Evolutionary conservation across 2,329 filamentous ascomycete species (phyloP).

Genomic region (Penicillium sp.): DNA sequence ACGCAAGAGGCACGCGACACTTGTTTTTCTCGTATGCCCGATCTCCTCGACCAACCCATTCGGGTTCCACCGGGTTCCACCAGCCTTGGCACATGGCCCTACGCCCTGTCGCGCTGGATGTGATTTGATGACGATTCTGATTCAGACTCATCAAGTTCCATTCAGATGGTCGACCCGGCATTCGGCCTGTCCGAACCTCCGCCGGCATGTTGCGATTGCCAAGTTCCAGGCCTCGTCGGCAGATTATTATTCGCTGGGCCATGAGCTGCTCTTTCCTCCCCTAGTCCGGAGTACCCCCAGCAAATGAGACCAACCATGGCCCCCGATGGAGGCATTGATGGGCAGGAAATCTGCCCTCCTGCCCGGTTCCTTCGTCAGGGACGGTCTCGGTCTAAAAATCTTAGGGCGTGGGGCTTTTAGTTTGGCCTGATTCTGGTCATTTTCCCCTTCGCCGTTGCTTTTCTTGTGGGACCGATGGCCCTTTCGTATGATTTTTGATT

Average conservation of each 20-base stretch:
- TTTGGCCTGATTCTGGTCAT: background rate
- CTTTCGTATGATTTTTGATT: background rate
- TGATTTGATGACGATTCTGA: background rate
- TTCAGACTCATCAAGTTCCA: background rate
- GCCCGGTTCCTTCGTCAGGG: background rate
- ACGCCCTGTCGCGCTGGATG: background rate
- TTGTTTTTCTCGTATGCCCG: background rate
- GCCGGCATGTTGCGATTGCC: background rate
- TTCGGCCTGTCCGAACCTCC: background rate
- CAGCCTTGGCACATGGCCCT: background rate
- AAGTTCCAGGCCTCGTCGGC: background rate
- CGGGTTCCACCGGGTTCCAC: background rate
- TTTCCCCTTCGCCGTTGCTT: background rate
- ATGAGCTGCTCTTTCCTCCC: background rate
- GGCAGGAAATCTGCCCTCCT: background rate
- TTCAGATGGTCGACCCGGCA: background rate
- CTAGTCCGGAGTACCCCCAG: background rate
- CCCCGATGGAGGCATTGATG: background rate
- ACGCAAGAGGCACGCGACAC: constrained; percentile 2
- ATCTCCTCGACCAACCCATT: background rate
- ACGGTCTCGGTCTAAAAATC: background rate
- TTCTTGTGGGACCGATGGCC: background rate
- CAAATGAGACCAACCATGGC: background rate
- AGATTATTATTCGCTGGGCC: background rate
- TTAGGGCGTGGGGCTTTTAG: background rate